These are phyloP conservation scores for Botrytis cinerea DNA, from an alignment of 2,329 filamentous ascomycete species.

Conservation along the genomic window DNA sequence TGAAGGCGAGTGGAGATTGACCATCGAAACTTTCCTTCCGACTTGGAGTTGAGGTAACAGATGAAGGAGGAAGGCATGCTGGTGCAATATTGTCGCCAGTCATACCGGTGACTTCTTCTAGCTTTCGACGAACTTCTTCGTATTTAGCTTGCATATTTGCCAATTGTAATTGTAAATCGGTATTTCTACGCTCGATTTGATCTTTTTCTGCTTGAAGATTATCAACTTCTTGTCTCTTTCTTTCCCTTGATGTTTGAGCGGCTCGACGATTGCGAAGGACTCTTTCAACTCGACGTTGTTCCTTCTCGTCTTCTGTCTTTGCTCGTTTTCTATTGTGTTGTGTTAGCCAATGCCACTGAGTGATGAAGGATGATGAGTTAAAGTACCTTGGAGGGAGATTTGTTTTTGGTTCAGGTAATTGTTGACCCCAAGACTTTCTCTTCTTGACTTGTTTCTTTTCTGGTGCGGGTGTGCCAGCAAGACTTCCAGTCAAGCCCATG, in stretches of 20 bases:
- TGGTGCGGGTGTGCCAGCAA: conserved; percentile 38
- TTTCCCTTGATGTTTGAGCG: conserved; percentile 90
- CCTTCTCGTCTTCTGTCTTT: conserved; percentile 98
- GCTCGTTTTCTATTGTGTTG: conserved; percentile 73
- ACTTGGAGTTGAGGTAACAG: conserved; percentile 47
- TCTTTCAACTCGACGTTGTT: conserved; percentile 94
- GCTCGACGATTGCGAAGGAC: conserved; percentile 95
- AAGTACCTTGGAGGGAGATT: conserved; percentile 84
- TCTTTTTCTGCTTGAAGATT: conserved; percentile 69
- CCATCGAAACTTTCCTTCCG: conserved; percentile 45
- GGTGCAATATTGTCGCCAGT: conserved; percentile 32
- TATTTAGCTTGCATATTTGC: conserved; percentile 39
- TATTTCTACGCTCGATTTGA: conserved; percentile 69
- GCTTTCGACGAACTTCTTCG: conserved; percentile 34
- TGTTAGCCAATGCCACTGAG: conserved; percentile 30
- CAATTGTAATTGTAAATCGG: conserved; percentile 66
- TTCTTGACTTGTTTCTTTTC: conserved; percentile 84
- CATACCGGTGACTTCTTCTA: conserved; percentile 36
- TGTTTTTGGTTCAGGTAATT: conserved; percentile 94
- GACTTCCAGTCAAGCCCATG: conserved; percentile 25
- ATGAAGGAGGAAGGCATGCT: conserved; percentile 47
- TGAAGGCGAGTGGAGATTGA: conserved; percentile 54
- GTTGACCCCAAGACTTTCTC: conserved; percentile 98
- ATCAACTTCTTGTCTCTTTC: conserved; percentile 69
- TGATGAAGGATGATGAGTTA: conserved; percentile 19